phyloP scores from a whole-genome alignment of 225 moss, liverwort and hornwort genomes.

The Pseudisothecium myosuroides region DNA sequence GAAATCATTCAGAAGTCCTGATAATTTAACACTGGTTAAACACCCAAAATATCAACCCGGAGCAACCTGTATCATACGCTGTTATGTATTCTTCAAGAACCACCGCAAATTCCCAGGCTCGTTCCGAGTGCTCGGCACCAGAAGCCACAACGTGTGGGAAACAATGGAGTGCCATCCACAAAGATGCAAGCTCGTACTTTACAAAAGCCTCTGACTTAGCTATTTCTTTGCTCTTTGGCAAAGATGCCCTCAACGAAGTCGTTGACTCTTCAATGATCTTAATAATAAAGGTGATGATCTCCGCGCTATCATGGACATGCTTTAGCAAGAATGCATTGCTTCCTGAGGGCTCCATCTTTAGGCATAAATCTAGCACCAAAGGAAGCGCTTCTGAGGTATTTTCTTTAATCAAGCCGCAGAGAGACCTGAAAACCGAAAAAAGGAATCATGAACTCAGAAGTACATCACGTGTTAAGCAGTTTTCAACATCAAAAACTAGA shows the following conservation, averaged over 20 bases:
- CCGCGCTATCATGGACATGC: conserved; percentile 18
- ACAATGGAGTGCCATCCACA: conserved; percentile 80
- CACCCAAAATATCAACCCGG: background rate
- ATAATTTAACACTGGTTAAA: background rate
- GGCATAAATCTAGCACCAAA: conserved; percentile 49
- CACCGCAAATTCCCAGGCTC: conserved; percentile 60
- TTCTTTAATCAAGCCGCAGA: conserved; percentile 34
- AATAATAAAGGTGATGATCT: conserved; percentile 32
- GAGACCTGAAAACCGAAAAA: conserved; percentile 32
- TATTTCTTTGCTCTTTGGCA: background rate
- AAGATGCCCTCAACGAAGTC: background rate
- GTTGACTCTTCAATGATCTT: conserved; percentile 28
- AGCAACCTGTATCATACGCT: conserved; percentile 28
- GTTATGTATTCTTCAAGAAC: conserved; percentile 37
- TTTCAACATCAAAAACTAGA: background rate
- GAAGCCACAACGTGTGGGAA: conserved; percentile 34
- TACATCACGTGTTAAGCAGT: background rate
- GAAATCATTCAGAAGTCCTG: background rate
- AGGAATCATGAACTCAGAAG: background rate
- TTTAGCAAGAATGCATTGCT: conserved; percentile 25
- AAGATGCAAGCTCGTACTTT: conserved; percentile 42
- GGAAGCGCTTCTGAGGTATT: conserved; percentile 52
- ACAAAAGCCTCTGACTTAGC: conserved; percentile 2
- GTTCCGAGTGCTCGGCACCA: conserved; percentile 27
- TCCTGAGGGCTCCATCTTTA: conserved; percentile 44